Evolutionary conservation across 257 asterid species (phyloP), one percentile per base, ranked within the genome.

Genomic region (Nicotiana obtusifolia): DNA sequence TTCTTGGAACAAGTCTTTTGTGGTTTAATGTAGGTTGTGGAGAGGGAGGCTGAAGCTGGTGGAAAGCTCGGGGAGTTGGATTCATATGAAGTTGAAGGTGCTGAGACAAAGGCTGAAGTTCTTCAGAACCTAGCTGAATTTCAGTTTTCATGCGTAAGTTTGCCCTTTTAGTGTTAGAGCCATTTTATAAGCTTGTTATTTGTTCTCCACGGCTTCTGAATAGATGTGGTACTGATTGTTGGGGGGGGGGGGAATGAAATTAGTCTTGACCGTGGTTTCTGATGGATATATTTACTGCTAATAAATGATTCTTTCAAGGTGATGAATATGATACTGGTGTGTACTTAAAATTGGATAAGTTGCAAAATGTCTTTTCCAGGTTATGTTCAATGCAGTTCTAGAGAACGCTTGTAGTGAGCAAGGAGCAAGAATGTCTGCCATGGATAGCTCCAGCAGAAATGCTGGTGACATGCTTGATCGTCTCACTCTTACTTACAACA

Each of bases 381-480:
- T 94, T 49, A 56, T 96, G 95, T 96, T 92, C 97, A 96, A 92
- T 81, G 98, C 97, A 0, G 93, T 94, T 67, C 62, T 94, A 86
- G 99, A 96, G 90, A 94, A 96, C 76, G 99, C 99, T 85, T 94
- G 98, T 89, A 93, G 99, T 90, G 98, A 95, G 88, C 99, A 93
- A 85, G 99, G 98, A 82, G 98, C 99, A 64, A 90, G 98, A 86
- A 96, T 96, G 99, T 94, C 98, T 86, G 98, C 99, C 10, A 96
- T 96, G 99, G 99, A 96, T 83, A 96, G 99, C 86, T 96, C 99
- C 86, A 96, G 98, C 88, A 90, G 98, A 86, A 96, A 96, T 83
- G 99, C 98, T 30, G 99, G 99, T 65, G 99, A 96, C 1, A 90
- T 96, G 98, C 99, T 96, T 89, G 99, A 96, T 86, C 97, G 97